A percentile compares a stretch with the other conserved stretches of the same genome.
Evolutionary conservation across 2,329 filamentous ascomycete genomes (phyloP).

Genomic region (Neonectria coccinea): DNA sequence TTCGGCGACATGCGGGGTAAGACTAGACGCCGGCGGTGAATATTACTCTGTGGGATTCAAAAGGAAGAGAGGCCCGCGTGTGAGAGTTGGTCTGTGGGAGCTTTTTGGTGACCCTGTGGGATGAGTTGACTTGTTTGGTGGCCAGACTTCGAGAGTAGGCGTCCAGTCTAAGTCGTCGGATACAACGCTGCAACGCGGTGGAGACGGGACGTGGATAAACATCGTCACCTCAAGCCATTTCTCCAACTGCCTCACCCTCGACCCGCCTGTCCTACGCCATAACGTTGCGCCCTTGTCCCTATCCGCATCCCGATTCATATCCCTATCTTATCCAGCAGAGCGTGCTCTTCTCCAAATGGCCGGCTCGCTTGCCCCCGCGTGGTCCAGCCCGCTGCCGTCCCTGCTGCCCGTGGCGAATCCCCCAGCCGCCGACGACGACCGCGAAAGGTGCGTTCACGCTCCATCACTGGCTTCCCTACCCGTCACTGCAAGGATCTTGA

Average conservation of each 20-base stretch:
- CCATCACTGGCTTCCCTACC: too few relatives aligned
- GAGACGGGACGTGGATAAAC: too few relatives aligned
- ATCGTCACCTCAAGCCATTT: too few relatives aligned
- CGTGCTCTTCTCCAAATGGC: conserved; percentile 14
- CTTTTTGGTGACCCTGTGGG: too few relatives aligned
- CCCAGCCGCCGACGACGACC: conserved; percentile 11
- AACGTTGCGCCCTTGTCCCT: neutral
- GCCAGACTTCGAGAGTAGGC: too few relatives aligned
- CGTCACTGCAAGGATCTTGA: conserved; percentile 7
- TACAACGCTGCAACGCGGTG: too few relatives aligned
- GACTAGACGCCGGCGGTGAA: conserved; percentile 17
- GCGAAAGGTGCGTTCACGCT: conserved; percentile 17
- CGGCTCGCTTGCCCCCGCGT: conserved; percentile 24
- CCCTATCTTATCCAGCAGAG: neutral
- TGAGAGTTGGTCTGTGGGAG: neutral
- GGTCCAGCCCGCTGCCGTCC: conserved; percentile 32
- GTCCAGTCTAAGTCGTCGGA: too few relatives aligned
- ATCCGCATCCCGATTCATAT: neutral
- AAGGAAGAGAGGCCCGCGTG: conserved; percentile 22
- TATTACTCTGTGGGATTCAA: conserved; percentile 29
- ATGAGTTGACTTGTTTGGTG: neutral
- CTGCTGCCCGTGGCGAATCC: conserved; percentile 26
- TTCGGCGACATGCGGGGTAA: conserved; percentile 31
- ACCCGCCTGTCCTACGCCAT: neutral
- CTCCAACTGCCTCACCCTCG: neutral